A percentile compares a stretch with the other conserved stretches of the same genome.
Conservation (phyloP, 1,139 yeast species). For the Saccharomycopsis hybrid region DNA sequence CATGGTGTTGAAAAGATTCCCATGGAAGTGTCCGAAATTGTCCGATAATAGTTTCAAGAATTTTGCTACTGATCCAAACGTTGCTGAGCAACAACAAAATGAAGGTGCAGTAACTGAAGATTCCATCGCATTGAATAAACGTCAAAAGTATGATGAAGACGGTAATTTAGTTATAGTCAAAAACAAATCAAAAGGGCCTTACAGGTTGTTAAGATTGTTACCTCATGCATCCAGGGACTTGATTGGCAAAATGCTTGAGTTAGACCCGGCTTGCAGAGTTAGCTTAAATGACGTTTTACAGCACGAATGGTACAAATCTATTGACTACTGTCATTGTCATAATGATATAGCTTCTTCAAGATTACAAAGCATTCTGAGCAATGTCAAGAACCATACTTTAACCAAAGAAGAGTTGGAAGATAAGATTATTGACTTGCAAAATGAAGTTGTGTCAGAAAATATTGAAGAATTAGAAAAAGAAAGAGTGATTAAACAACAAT, state of each 20-base stretch:
- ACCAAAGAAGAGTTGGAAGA: conserved; percentile 18
- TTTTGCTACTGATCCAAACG: conserved; percentile 38
- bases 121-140: conserved; percentile 10
- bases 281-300: conserved; percentile 57
- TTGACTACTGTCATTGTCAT: conserved; percentile 35
- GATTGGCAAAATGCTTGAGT: conserved; percentile 62
- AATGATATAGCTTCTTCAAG: conserved; percentile 11
- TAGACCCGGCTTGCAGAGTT: conserved; percentile 66
- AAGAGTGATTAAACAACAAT: conserved; percentile 16
- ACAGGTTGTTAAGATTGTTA: conserved; percentile 75
- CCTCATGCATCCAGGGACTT: conserved; percentile 84
- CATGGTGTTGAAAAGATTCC: conserved; percentile 89
- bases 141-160: conserved; percentile 36
- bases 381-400: background rate
- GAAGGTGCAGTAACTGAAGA: conserved; percentile 4
- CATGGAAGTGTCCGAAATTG: conserved; percentile 94
- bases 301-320: conserved; percentile 69
- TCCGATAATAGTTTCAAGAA: conserved; percentile 75
- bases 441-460: conserved; percentile 18
- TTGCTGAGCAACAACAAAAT: conserved; percentile 5
- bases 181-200: conserved; percentile 52
- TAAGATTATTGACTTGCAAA: conserved; percentile 16
- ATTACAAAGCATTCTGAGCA: background rate
- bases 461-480: conserved; percentile 21
- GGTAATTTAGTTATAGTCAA: conserved; percentile 56